Percentiles rank a stretch among this genome's conserved stretches.
Conservation (phyloP, 1,139 yeast species). For the Candida sanyaensis region DNA sequence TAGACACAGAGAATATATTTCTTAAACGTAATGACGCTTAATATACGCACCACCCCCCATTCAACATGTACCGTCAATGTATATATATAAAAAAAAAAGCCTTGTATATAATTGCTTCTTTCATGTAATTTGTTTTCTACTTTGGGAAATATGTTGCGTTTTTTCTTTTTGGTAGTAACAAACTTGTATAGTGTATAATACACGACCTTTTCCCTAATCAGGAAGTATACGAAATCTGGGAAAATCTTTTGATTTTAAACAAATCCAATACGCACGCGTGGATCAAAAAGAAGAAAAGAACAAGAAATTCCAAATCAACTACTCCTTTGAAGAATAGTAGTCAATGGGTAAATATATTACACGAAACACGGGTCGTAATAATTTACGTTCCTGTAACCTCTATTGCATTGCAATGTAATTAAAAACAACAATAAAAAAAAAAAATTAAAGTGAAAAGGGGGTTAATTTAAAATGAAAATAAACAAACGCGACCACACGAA, state of each 20-base stretch:
- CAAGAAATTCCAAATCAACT: too few relatives aligned
- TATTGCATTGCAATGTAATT: too few relatives aligned
- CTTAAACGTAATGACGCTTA: neutral
- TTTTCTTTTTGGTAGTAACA: neutral
- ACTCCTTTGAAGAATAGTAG: neutral
- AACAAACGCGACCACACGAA: neutral
- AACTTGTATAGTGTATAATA: neutral
- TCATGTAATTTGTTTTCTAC: neutral
- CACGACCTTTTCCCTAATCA: neutral
- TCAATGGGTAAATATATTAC: neutral
- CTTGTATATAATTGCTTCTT: neutral
- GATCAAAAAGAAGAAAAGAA: too few relatives aligned
- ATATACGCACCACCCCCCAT: neutral
- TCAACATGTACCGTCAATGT: too few relatives aligned
- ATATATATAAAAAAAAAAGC: too few relatives aligned
- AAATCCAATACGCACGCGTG: too few relatives aligned
- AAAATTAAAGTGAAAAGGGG: neutral
- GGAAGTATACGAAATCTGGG: neutral
- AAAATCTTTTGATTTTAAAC: too few relatives aligned
- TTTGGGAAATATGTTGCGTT: neutral
- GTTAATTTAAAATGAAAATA: neutral
- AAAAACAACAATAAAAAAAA: neutral
- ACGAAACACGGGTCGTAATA: neutral
- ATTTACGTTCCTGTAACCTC: too few relatives aligned
- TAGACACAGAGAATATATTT: neutral